A percentile compares a stretch with the other conserved stretches of the same genome.
phyloP scores from a whole-genome alignment of 2,329 filamentous ascomycete species.

The Fulvia fulva region DNA sequence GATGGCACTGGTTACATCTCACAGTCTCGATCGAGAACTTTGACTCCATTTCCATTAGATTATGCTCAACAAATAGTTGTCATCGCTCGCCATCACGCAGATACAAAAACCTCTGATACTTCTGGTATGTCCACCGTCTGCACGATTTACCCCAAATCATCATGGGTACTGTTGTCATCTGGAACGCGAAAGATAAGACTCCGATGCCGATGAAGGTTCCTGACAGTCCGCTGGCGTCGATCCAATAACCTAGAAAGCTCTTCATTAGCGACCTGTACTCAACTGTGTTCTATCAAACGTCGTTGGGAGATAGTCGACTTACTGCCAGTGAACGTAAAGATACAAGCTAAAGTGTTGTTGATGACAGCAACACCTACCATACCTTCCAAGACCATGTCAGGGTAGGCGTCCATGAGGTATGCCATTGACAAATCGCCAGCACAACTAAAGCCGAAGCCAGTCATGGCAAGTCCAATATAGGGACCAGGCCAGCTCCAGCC shows the following conservation, averaged over 20 bases:
- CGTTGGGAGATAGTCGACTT: constrained; percentile 1
- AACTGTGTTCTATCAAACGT: not conserved
- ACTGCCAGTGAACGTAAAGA: constrained; percentile 49
- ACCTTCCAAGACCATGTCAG: constrained; percentile 55
- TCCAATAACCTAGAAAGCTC: constrained; percentile 38
- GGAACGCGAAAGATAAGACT: constrained; percentile 49
- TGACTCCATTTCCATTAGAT: too few relatives aligned
- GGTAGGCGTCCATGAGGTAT: constrained; percentile 54
- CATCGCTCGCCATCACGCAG: constrained; percentile 24
- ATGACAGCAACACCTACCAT: constrained; percentile 58
- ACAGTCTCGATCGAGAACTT: too few relatives aligned
- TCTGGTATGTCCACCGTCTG: constrained; percentile 44
- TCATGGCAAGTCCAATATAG: constrained; percentile 55
- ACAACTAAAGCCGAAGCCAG: constrained; percentile 58
- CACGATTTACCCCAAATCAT: constrained; percentile 51
- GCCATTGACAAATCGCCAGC: constrained; percentile 52
- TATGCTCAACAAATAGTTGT: not conserved
- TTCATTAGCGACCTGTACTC: not conserved
- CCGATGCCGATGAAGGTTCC: constrained; percentile 52
- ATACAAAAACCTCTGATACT: constrained; percentile 24
- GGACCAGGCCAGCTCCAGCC: constrained; percentile 52
- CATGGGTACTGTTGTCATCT: constrained; percentile 53
- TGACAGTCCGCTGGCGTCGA: constrained; percentile 44
- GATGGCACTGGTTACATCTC: too few relatives aligned
- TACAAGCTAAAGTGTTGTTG: constrained; percentile 53